Conservation (phyloP, 176 grass and related monocot species). For the barley (Hordeum vulgare) region DNA sequence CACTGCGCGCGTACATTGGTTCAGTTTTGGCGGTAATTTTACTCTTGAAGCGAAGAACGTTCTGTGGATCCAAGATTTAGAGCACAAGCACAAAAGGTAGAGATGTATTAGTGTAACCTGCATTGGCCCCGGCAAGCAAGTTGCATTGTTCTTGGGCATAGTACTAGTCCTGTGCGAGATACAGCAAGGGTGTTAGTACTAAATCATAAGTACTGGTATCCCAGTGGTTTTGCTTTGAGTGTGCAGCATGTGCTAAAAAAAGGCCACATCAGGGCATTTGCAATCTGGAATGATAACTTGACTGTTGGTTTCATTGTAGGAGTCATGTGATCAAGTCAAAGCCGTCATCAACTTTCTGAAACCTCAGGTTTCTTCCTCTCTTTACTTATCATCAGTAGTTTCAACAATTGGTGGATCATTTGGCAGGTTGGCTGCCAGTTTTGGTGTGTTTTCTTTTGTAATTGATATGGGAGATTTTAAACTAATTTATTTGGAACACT, state of each 20-base stretch:
- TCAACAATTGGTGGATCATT: constrained; percentile 31
- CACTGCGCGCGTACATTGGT: background rate
- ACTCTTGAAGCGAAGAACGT: background rate
- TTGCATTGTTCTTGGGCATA: background rate
- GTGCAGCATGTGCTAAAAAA: background rate
- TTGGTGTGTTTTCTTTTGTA: constrained; percentile 4
- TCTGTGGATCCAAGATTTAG: background rate
- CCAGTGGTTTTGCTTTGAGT: background rate
- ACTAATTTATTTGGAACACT: background rate
- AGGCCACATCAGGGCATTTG: background rate
- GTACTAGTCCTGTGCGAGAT: background rate
- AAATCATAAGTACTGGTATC: background rate
- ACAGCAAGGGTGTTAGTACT: background rate
- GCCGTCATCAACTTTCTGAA: constrained; percentile 75
- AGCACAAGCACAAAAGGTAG: background rate
- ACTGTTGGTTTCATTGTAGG: constrained; percentile 43
- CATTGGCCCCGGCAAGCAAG: background rate
- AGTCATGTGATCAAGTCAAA: constrained; percentile 84
- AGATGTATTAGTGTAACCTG: background rate
- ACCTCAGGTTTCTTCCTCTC: constrained; percentile 79
- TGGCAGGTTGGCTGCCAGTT: constrained; percentile 39
- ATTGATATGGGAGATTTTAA: background rate
- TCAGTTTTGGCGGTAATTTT: background rate
- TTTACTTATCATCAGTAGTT: constrained; percentile 31
- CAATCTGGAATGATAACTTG: background rate